Evolutionary conservation across 78 protist species (phyloP).

Genomic region (Creolimax fragrantissima): DNA sequence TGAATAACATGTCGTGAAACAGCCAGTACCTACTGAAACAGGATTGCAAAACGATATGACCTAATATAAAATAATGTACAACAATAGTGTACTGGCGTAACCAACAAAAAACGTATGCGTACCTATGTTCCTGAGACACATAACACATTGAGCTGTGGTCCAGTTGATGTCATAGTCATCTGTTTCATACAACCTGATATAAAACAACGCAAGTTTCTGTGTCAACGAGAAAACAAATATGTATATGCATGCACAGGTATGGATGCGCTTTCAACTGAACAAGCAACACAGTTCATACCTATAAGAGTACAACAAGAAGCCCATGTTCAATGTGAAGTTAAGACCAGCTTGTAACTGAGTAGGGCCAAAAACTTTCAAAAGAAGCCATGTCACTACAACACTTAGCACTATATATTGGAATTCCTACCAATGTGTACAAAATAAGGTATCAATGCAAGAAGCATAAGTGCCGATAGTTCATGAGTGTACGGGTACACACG

Average conservation of each 20-base stretch:
- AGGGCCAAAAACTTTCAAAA: not conserved
- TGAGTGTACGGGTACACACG: too few relatives aligned
- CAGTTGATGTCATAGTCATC: slow-evolving; percentile 32
- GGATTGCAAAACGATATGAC: not conserved
- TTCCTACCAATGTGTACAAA: not conserved
- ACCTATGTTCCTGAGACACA: slow-evolving; percentile 25
- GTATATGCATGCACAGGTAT: not conserved
- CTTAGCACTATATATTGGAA: not conserved
- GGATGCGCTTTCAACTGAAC: not conserved
- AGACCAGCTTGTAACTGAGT: not conserved
- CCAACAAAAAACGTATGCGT: not conserved
- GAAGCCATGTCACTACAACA: not conserved
- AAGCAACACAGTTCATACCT: not conserved
- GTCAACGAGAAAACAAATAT: not conserved
- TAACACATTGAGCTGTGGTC: slow-evolving; percentile 31
- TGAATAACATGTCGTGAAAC: too few relatives aligned
- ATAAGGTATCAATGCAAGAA: too few relatives aligned
- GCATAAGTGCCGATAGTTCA: too few relatives aligned
- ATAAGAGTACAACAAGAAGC: not conserved
- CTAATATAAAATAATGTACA: not conserved
- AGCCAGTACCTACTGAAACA: not conserved
- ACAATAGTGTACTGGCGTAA: not conserved
- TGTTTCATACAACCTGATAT: slow-evolving; percentile 15
- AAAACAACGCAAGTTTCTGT: not conserved
- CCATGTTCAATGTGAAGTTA: not conserved